Percentiles rank a stretch among this genome's conserved stretches.
Conservation (phyloP, 2,329 filamentous ascomycete genomes). For the Sarocladium strictum region DNA sequence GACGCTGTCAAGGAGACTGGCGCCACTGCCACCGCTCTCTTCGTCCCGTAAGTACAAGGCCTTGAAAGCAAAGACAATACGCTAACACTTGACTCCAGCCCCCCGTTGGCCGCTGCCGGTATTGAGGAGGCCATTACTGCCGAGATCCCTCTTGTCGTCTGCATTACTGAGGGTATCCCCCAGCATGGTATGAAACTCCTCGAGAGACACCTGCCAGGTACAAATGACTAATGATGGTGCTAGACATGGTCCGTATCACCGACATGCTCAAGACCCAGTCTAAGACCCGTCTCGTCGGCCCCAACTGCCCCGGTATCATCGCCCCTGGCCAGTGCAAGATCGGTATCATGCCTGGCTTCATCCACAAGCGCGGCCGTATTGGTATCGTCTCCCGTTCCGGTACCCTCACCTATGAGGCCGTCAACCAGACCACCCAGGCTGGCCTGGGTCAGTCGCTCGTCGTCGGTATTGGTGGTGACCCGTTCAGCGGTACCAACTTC, state of each 20-base stretch:
- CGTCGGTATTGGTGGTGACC: conserved; percentile 96
- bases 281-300: conserved; percentile 90
- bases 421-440: conserved; percentile 98
- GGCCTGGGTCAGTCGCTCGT: conserved; percentile 97
- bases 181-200: conserved; percentile 68
- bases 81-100: conserved; percentile 51
- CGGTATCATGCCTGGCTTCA: conserved; percentile 98
- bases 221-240: conserved; percentile 10
- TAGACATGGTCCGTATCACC: conserved; percentile 98
- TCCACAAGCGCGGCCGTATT: conserved; percentile 98
- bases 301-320: conserved; percentile 87
- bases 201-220: conserved; percentile 10
- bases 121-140: conserved; percentile 95
- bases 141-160: conserved; percentile 91
- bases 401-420: conserved; percentile 97
- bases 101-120: conserved; percentile 84
- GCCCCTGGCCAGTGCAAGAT: conserved; percentile 97
- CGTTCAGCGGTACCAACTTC: conserved; percentile 98
- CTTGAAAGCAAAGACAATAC: background rate
- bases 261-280: conserved; percentile 94
- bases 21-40: conserved; percentile 88
- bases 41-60: conserved; percentile 70
- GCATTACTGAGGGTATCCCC: conserved; percentile 96
- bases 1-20: conserved; percentile 88
- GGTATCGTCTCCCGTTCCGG: conserved; percentile 98